Evolutionary conservation across 2,329 filamentous ascomycete genomes (phyloP).

Genomic region (Colletotrichum sp.): DNA sequence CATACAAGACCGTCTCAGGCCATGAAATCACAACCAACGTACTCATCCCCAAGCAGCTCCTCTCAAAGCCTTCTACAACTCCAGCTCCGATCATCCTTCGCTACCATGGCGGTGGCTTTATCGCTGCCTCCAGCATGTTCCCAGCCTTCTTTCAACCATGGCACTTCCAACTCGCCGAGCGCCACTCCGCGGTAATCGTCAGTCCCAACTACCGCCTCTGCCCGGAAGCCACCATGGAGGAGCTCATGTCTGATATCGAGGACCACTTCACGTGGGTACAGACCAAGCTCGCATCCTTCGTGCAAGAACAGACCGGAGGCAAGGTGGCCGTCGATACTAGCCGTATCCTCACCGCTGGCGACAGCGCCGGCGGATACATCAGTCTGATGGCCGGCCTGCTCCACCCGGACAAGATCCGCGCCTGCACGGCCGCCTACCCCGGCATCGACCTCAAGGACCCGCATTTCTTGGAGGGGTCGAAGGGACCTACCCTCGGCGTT

Average conservation of each 20-base stretch:
- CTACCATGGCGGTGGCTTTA: constrained; percentile 31
- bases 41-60: constrained; percentile 28
- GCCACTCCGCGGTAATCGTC: constrained; percentile 28
- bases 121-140: constrained; percentile 25
- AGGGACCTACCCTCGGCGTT: background rate
- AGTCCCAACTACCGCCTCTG: constrained; percentile 29
- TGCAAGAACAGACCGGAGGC: constrained; percentile 18
- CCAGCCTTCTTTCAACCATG: constrained; percentile 28
- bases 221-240: constrained; percentile 26
- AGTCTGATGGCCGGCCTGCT: constrained; percentile 24
- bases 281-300: constrained; percentile 15
- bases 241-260: constrained; percentile 30
- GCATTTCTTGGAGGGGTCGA: background rate
- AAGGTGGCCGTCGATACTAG: constrained; percentile 11
- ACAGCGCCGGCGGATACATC: constrained; percentile 29
- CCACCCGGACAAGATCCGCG: constrained; percentile 25
- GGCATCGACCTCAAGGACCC: constrained; percentile 19
- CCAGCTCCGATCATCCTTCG: constrained; percentile 6
- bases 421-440: constrained; percentile 25
- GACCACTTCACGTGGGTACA: constrained; percentile 31
- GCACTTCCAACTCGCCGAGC: constrained; percentile 25
- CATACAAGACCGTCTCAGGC: background rate
- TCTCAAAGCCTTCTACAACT: background rate
- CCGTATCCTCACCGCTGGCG: background rate
- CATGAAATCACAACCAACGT: constrained; percentile 20